phyloP scores from a whole-genome alignment of 208 protist species.

The Trichomonas vaginalis region DNA sequence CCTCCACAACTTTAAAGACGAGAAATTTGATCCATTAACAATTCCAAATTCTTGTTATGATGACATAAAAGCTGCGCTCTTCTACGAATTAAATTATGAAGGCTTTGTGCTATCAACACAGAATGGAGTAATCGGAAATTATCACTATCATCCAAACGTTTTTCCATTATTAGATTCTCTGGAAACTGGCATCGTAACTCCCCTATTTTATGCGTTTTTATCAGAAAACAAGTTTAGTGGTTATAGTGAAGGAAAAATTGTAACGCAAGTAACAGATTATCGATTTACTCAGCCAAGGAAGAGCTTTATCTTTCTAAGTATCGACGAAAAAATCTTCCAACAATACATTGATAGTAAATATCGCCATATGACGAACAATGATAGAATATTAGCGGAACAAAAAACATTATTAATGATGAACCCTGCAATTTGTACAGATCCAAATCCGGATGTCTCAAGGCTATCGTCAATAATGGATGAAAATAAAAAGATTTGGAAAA shows the following conservation, averaged over 20 bases:
- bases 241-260: not conserved
- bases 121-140: not conserved
- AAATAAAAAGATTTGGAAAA: not conserved
- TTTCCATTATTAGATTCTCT: not conserved
- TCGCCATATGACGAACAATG: not conserved
- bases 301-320: not conserved
- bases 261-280: not conserved
- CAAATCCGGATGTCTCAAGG: not conserved
- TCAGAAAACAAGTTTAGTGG: not conserved
- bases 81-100: not conserved
- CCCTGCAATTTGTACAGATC: not conserved
- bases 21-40: not conserved
- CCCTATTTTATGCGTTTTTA: not conserved
- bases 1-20: not conserved
- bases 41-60: not conserved
- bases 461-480: not conserved
- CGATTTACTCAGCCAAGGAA: not conserved
- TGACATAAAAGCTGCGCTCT: not conserved
- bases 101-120: not conserved
- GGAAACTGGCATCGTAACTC: not conserved
- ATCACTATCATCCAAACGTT: not conserved
- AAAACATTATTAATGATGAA: not conserved
- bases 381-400: not conserved
- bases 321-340: not conserved
- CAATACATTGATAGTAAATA: not conserved